These are phyloP conservation scores for Byssochlamys sp. DNA, from an alignment of 2,329 filamentous ascomycete species.

Conservation along the genomic window DNA sequence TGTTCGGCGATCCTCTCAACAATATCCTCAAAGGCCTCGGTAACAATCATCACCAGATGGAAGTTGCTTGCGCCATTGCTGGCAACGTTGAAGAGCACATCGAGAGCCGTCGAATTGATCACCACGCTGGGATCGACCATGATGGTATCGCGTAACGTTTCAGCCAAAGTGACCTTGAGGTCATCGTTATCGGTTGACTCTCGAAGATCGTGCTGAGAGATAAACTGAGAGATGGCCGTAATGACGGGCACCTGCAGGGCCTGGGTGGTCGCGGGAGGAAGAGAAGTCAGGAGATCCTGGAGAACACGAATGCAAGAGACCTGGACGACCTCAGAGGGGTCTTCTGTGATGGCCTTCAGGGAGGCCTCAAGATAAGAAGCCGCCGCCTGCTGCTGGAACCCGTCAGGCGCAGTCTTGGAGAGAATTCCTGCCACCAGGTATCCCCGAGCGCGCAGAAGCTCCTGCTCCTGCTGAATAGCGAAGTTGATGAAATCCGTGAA, in stretches of 20 bases:
- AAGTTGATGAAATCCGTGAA: constrained; percentile 74
- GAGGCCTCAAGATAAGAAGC: constrained; percentile 45
- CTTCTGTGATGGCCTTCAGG: constrained; percentile 63
- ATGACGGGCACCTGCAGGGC: constrained; percentile 54
- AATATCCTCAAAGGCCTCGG: constrained; percentile 84
- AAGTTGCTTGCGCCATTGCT: constrained; percentile 84
- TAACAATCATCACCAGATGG: constrained; percentile 77
- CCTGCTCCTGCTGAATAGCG: constrained; percentile 59
- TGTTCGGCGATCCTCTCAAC: constrained; percentile 57
- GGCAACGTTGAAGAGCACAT: constrained; percentile 78
- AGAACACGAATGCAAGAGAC: constrained; percentile 83
- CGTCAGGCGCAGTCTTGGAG: constrained; percentile 55
- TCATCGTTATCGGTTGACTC: constrained; percentile 86
- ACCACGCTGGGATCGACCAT: constrained; percentile 66
- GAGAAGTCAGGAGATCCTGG: constrained; percentile 54
- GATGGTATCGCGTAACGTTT: constrained; percentile 75
- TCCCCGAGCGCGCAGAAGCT: constrained; percentile 74
- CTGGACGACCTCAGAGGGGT: constrained; percentile 78
- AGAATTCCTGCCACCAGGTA: constrained; percentile 77
- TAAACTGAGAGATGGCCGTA: constrained; percentile 57
- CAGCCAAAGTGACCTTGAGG: constrained; percentile 77
- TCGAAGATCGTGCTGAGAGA: constrained; percentile 67
- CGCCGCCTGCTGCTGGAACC: constrained; percentile 36
- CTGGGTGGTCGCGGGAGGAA: constrained; percentile 42
- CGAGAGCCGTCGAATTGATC: constrained; percentile 60